A percentile compares a stretch with the other conserved stretches of the same genome.
Conservation (phyloP, 2,329 filamentous ascomycete species). For the Calonectria montana region DNA sequence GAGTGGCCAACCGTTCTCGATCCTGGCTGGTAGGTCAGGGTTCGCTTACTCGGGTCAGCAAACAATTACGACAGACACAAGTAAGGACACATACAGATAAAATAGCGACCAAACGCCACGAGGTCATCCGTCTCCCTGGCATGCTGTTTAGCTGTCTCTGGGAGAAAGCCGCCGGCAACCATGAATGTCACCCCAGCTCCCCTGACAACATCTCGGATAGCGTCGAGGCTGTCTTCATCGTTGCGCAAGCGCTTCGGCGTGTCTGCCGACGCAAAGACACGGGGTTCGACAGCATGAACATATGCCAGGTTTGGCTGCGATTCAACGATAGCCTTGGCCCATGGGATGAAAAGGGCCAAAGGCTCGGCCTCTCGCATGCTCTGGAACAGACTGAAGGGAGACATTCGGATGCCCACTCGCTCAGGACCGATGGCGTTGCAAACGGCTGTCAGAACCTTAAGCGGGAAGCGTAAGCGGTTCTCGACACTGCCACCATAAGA, state of each 20-base stretch:
- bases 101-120: constrained; percentile 49
- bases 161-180: constrained; percentile 49
- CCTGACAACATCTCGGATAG: constrained; percentile 46
- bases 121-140: constrained; percentile 48
- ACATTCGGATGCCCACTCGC: constrained; percentile 66
- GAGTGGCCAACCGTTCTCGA: constrained; percentile 38
- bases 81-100: constrained; percentile 36
- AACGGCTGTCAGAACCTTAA: constrained; percentile 60
- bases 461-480: constrained; percentile 62
- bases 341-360: constrained; percentile 57
- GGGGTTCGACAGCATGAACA: constrained; percentile 70
- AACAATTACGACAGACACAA: background rate
- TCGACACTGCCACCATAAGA: constrained; percentile 65
- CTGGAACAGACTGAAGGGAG: constrained; percentile 71
- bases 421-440: constrained; percentile 61
- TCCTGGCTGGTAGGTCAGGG: constrained; percentile 38
- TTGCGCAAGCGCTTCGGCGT: constrained; percentile 44
- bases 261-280: constrained; percentile 58
- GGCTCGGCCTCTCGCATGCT: constrained; percentile 73
- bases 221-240: constrained; percentile 46
- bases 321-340: constrained; percentile 65
- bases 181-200: constrained; percentile 42
- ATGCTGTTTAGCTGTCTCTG: constrained; percentile 42
- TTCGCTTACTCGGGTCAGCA: constrained; percentile 33
- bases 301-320: constrained; percentile 69